phyloP scores from a whole-genome alignment of 257 asterid species.

The Solanum commersonii region DNA sequence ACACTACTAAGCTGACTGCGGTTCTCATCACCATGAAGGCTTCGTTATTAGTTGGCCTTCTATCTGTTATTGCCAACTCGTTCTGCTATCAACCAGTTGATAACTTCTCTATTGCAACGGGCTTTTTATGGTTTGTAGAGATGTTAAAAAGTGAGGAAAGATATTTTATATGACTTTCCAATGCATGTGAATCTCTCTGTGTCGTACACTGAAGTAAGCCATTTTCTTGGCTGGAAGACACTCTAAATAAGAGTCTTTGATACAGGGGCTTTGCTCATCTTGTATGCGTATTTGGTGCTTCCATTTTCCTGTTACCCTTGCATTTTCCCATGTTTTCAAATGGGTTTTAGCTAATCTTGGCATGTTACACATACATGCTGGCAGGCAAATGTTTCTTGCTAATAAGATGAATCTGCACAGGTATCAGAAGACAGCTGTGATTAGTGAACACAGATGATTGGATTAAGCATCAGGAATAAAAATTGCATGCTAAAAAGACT shows the following conservation, averaged over 20 bases:
- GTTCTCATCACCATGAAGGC: conserved; percentile 1
- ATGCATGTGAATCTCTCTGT: neutral
- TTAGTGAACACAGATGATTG: neutral
- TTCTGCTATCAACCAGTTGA: neutral
- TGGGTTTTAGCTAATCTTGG: neutral
- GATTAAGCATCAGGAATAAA: neutral
- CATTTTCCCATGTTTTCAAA: neutral
- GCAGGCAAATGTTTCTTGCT: neutral
- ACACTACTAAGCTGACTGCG: conserved; percentile 33
- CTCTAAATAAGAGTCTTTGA: neutral
- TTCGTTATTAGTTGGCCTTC: conserved; percentile 16
- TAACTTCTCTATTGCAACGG: neutral
- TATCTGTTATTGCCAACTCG: neutral
- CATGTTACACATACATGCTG: neutral
- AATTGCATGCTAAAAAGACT: neutral
- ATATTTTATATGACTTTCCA: neutral
- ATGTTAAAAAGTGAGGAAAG: conserved; percentile 1
- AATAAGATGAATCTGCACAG: neutral
- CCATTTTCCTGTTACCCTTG: neutral
- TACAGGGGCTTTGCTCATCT: neutral
- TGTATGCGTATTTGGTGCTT: neutral
- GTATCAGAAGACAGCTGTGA: neutral
- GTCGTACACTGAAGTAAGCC: neutral
- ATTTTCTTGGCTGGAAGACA: neutral
- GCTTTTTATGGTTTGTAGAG: conserved; percentile 1